Conservation (phyloP, 2,329 filamentous ascomycete species). For the Nemania sp. region DNA sequence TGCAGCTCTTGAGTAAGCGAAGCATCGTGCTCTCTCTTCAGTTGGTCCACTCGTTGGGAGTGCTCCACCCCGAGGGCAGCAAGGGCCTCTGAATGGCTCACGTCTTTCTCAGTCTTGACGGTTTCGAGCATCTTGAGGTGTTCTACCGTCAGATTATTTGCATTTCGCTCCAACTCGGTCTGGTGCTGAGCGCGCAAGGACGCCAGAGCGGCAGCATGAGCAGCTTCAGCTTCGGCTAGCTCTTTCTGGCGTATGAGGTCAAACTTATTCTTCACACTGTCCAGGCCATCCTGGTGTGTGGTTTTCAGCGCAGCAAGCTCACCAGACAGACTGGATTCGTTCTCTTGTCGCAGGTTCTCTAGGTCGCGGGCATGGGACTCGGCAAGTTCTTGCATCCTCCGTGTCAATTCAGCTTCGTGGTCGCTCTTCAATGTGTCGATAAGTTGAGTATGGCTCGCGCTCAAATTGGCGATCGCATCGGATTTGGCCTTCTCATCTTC, state of each 20-base stretch:
- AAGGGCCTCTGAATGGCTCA: slow-evolving; percentile 31
- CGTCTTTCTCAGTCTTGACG: slow-evolving; percentile 30
- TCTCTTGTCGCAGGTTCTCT: slow-evolving; percentile 28
- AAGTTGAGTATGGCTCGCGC: slow-evolving; percentile 25
- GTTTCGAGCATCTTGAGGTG: slow-evolving; percentile 35
- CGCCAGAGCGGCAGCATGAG: slow-evolving; percentile 31
- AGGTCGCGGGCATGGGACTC: slow-evolving; percentile 29
- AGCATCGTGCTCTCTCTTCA: slow-evolving; percentile 14
- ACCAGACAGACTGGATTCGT: slow-evolving; percentile 25
- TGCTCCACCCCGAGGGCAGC: slow-evolving; percentile 23
- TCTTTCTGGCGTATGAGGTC: slow-evolving; percentile 24
- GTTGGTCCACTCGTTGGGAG: slow-evolving; percentile 8
- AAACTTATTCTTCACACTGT: slow-evolving; percentile 23
- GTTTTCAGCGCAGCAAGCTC: slow-evolving; percentile 28
- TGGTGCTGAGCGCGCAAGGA: slow-evolving; percentile 33
- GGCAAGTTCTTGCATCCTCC: slow-evolving; percentile 30
- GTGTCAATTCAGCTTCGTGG: slow-evolving; percentile 29
- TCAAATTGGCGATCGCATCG: slow-evolving; percentile 27
- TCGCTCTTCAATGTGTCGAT: slow-evolving; percentile 32
- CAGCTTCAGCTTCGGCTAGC: slow-evolving; percentile 7
- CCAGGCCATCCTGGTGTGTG: slow-evolving; percentile 17
- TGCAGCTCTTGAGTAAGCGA: slow-evolving; percentile 22
- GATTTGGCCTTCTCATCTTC: slow-evolving; percentile 28
- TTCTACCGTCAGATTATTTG: slow-evolving; percentile 27
- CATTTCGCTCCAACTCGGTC: slow-evolving; percentile 23